phyloP scores from a whole-genome alignment of 164 flowering plant genomes.

The Euptelea pleiosperma region DNA sequence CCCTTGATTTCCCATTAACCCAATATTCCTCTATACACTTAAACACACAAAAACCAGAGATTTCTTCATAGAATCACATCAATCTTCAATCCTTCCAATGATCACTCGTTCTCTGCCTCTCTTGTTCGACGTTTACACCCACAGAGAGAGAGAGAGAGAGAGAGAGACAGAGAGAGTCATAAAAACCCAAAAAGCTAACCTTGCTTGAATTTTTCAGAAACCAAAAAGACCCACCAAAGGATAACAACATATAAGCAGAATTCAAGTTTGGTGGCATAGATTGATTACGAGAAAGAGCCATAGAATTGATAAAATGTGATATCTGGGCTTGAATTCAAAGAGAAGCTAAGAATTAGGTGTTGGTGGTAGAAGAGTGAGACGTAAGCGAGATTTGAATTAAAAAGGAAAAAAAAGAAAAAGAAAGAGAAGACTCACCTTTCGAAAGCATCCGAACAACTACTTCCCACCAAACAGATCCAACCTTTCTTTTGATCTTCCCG shows the following conservation, averaged over 20 bases:
- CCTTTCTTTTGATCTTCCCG: slow-evolving; percentile 3
- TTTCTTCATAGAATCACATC: background rate
- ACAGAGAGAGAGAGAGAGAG: background rate
- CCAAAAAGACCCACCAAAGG: slow-evolving; percentile 7
- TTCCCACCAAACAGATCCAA: slow-evolving; percentile 31
- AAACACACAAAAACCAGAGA: no score
- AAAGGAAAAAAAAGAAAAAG: slow-evolving; percentile 1
- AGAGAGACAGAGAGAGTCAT: background rate
- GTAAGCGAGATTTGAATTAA: slow-evolving; percentile 27
- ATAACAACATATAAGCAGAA: slow-evolving; percentile 5
- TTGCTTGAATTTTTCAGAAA: background rate
- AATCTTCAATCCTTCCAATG: background rate
- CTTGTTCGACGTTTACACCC: no score
- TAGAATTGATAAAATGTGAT: slow-evolving; percentile 6
- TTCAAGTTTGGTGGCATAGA: slow-evolving; percentile 16
- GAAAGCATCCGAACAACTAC: slow-evolving; percentile 26
- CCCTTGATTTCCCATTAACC: slow-evolving; percentile 52
- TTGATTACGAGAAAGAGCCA: slow-evolving; percentile 3
- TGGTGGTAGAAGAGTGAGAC: slow-evolving; percentile 27
- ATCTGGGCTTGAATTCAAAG: slow-evolving; percentile 18
- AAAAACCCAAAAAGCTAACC: slow-evolving; percentile 5
- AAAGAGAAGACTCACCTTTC: slow-evolving; percentile 16
- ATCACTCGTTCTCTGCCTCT: no score
- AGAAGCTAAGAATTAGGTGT: slow-evolving; percentile 35
- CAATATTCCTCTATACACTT: background rate